Base-by-base conservation (phyloP, 208 protist genomes). In the Borovskyia barvae region DNA sequence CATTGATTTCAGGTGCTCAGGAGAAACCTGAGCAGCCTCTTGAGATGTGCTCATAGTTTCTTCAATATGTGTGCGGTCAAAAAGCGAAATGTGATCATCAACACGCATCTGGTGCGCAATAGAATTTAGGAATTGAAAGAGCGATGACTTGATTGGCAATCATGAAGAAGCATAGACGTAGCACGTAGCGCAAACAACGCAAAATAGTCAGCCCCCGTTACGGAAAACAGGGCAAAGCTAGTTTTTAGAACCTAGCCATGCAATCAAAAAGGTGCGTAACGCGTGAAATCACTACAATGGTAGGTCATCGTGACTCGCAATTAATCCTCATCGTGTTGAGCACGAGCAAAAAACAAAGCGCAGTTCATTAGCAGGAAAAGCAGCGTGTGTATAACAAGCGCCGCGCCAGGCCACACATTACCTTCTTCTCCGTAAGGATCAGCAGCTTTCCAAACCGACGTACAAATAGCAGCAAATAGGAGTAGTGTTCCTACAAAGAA, bases 1-100 rank as follows among this genome's bases (percentile, higher is more conserved):
- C 57, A 97, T 81, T 22, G 88, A 80, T 26, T 77, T 72, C 17
- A 96, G 49, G 25, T 82, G 54, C 43, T 85, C 82, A 29, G 67
- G 67, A 6, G 54, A 71, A 2, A 81, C 52, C 30, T 68, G 64
- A 11, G 33, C n/a, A 39, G 54, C 40, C 19, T 24, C 51, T 9
- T 24, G 52, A 55, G n/a, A 83, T 32, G 42, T 58, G 25, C 40
- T 37, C 76, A 82, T 87, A 32, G 30, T 46, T 37, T 39, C n/a
- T 51, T 22, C 22, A 22, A 24, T 17, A 11, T 36, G 14, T 37
- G 48, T 15, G 26, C 28, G 4, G 12, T 48, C 39, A 54, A 12
- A 4, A 57, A 22, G 11, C 15, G 15, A 25, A 61, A 50, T 8
- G 22, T 43, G 8, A 50, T 11, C 9, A 19, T 39, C 11, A 8